Evolutionary conservation across 2,329 filamentous ascomycete species (phyloP), one percentile per base, ranked within the genome.

Genomic region (Penicillium sp.): DNA sequence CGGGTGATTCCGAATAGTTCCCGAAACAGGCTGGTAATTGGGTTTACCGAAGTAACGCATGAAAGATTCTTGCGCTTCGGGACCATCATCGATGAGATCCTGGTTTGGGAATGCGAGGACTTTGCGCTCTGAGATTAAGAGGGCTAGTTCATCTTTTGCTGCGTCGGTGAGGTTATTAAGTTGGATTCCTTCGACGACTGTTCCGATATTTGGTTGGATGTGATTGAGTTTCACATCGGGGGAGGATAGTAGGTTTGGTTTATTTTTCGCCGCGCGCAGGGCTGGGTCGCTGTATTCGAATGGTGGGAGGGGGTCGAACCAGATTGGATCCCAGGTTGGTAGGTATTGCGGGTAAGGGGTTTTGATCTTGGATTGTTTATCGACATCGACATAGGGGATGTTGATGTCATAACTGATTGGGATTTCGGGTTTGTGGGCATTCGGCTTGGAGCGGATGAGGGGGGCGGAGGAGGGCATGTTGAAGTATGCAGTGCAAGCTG

Each of bases 91-190:
- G 21, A 78, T 74, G 41, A 80, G 71, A 49, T 81, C 77, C 52
- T 81, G 76, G 27, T 79, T 70, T n/a, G 77, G 76, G 66, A 81
- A 80, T 27, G 78, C 77, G 10, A 78, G 71, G 13, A 80, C 76
- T 45, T 78, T 78, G 54, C 88, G 84, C 73, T 90, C 81, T 9
- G 89, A 86, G 9, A 91, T 87, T 56, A 88, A 85, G 18, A 87
- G 82, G 1, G 78, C 79, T 9, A 81, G 74, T 58, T 81, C 79
- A 49, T 81, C 78, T 47, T 79, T 79, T 39, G 76, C 76, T 6
- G 73, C 66, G 34, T 77, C 71, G 1, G 73, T 75, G 7, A 81
- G 72, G 32, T 75, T 66, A 62, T 70, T 78, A 47, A 82, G 61
- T 51, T 82, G 79, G 29, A 82, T 62, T 20, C 73, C 74, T 50